Evolutionary conservation across 352 stramenopile genomes (phyloP).

Genomic region (Phytophthora foliorum): DNA sequence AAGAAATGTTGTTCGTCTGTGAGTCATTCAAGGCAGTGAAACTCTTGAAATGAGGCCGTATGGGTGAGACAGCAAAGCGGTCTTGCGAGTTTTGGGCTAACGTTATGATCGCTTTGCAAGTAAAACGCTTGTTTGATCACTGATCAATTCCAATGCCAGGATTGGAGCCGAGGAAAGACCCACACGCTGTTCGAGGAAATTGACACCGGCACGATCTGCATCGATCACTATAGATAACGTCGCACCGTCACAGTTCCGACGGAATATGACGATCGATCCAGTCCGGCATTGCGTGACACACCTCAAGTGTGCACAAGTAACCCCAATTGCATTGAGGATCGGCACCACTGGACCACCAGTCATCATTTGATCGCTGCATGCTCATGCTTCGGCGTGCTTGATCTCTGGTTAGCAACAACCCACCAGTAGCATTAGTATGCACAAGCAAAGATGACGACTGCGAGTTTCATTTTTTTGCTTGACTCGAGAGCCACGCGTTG

Average conservation of each 20-base stretch:
- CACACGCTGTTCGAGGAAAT: neutral
- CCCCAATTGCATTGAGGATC: neutral
- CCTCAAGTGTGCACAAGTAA: slow-evolving; percentile 7
- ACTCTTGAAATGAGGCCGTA: neutral
- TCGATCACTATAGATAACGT: neutral
- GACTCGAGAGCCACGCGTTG: neutral
- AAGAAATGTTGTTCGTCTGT: neutral
- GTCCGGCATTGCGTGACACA: neutral
- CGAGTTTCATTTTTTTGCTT: slow-evolving; percentile 2
- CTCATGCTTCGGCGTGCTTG: neutral
- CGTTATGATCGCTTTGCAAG: no score
- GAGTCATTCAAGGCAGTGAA: no score
- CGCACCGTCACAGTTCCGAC: neutral
- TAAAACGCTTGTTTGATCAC: no score
- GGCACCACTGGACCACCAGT: neutral
- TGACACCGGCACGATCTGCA: neutral
- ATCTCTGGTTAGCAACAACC: slow-evolving; percentile 18
- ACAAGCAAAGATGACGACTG: slow-evolving; percentile 1
- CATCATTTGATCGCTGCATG: neutral
- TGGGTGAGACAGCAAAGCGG: no score
- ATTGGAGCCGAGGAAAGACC: neutral
- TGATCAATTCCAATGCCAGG: no score
- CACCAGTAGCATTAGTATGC: slow-evolving; percentile 31
- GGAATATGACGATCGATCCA: neutral
- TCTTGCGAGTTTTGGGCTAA: no score